These are phyloP conservation scores for Teratosphaeria pseudoeucalypti DNA, from an alignment of 2,329 filamentous ascomycete species.

Conservation along the genomic window DNA sequence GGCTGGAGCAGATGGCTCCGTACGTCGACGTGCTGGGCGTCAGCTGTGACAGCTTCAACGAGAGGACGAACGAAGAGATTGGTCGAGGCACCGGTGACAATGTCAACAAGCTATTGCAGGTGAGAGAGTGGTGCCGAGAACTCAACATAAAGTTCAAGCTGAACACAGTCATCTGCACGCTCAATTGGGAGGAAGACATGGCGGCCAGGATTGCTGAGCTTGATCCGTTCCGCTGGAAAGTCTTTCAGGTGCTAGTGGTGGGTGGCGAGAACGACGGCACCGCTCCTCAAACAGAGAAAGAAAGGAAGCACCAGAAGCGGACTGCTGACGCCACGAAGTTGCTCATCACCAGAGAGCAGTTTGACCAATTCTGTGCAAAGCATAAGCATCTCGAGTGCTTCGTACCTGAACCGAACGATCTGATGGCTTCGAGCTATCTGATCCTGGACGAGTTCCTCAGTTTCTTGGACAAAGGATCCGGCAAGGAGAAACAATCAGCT, in stretches of 20 bases:
- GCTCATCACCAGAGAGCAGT: slow-evolving; percentile 39
- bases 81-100: slow-evolving; percentile 42
- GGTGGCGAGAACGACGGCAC: slow-evolving; percentile 42
- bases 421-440: slow-evolving; percentile 44
- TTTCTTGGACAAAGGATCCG: slow-evolving; percentile 37
- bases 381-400: slow-evolving; percentile 34
- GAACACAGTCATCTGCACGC: slow-evolving; percentile 44
- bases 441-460: slow-evolving; percentile 44
- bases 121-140: slow-evolving; percentile 37
- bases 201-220: slow-evolving; percentile 16
- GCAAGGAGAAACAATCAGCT: slow-evolving; percentile 22
- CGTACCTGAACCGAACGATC: slow-evolving; percentile 39
- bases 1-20: slow-evolving; percentile 32
- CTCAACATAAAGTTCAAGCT: slow-evolving; percentile 46
- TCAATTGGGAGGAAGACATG: slow-evolving; percentile 41
- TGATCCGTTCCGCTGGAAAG: slow-evolving; percentile 45
- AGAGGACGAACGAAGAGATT: slow-evolving; percentile 41
- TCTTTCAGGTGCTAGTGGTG: slow-evolving; percentile 45
- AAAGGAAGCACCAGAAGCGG: slow-evolving; percentile 8
- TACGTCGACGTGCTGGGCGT: slow-evolving; percentile 46
- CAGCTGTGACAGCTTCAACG: slow-evolving; percentile 45
- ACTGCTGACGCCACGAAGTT: slow-evolving; percentile 32
- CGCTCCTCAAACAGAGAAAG: slow-evolving; percentile 1
- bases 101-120: slow-evolving; percentile 33
- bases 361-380: slow-evolving; percentile 34